Base-by-base conservation (phyloP, 2,329 filamentous ascomycete genomes). In the Emergomyces africanus region DNA sequence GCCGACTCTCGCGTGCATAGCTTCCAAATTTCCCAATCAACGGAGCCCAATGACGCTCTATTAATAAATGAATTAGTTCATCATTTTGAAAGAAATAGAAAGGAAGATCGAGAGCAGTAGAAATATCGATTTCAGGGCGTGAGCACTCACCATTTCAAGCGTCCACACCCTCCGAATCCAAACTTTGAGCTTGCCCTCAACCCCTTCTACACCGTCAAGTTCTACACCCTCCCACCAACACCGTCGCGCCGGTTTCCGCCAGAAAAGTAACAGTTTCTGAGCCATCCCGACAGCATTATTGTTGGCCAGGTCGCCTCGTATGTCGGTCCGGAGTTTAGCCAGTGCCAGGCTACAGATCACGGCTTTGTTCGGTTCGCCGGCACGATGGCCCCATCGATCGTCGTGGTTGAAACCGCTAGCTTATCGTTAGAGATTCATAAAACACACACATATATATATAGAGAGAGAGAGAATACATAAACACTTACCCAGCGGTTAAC, bases 161-260 rank as follows among this genome's bases (percentile, higher is more conserved):
- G 94, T 99, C 94, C 94, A 99, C 61, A 99, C 94, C 68, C 94
- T 83, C 69, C 94, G 82, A 71, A 99, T 97, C 94, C 94, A 99
- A 60, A 99, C 90, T 76, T 99, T 99, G 66, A 99, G 80, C 71
- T 86, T 89, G 57, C 91, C 92, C 57, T 95, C 84, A 8, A 97
- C 87, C 15, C 94, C 94, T 56, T 95, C 90, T 14, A 99, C 88
- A 64, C 89, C 81, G 20, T 94, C 84, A 50, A 99, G 79, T 72
- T 97, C 91, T 42, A 99, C 88, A 28, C 94, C 94, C 73, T 99
- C 94, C 94, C 94, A 99, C 94, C 94, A 99, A 79, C 94, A 99
- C 72, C 94, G 83, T 62, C 94, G 81, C 15, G 94, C 94, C 18
- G 94, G 94, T 75, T 99, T 99, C 65, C 94, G 84, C 94, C 94